These are phyloP conservation scores for Globisporangium nagaii DNA, from an alignment of 352 stramenopile species.

Conservation along the genomic window DNA sequence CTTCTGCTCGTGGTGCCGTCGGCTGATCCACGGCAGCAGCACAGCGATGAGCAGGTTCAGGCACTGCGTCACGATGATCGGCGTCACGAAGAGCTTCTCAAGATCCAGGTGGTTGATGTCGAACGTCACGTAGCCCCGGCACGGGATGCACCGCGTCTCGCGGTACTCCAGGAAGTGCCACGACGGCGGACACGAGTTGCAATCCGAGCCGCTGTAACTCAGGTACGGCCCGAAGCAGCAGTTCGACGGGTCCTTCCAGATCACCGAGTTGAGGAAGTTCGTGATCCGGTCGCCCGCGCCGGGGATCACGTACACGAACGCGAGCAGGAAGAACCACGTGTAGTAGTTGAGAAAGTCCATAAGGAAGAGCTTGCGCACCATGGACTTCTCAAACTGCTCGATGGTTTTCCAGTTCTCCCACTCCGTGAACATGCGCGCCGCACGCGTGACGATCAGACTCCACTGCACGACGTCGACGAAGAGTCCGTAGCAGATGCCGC, in stretches of 20 bases:
- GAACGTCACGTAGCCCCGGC: conserved; percentile 73
- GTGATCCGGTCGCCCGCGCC: conserved; percentile 77
- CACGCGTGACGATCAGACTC: conserved; percentile 71
- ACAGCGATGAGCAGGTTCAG: conserved; percentile 75
- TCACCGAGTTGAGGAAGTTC: conserved; percentile 65
- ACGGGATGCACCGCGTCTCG: conserved; percentile 56
- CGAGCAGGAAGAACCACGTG: conserved; percentile 83
- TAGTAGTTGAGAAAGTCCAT: conserved; percentile 90
- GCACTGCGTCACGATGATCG: conserved; percentile 74
- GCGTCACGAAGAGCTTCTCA: conserved; percentile 74
- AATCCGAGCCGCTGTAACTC: conserved; percentile 35
- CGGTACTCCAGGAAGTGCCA: conserved; percentile 37
- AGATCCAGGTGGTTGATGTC: conserved; percentile 79
- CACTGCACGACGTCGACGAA: conserved; percentile 84
- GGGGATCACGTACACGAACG: conserved; percentile 83
- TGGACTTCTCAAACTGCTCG: conserved; percentile 73
- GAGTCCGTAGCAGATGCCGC: conserved; percentile 69
- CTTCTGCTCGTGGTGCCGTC: conserved; percentile 61
- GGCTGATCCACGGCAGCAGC: conserved; percentile 64
- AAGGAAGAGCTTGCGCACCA: conserved; percentile 76
- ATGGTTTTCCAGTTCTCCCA: conserved; percentile 87
- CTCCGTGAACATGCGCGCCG: conserved; percentile 62
- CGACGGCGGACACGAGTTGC: conserved; percentile 48
- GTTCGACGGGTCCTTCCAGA: conserved; percentile 75
- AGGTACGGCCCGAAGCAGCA: conserved; percentile 83